A percentile compares a stretch with the other conserved stretches of the same genome.
Evolutionary conservation across 2,329 filamentous ascomycete genomes (phyloP).

Genomic region (Exophiala oligosperma): DNA sequence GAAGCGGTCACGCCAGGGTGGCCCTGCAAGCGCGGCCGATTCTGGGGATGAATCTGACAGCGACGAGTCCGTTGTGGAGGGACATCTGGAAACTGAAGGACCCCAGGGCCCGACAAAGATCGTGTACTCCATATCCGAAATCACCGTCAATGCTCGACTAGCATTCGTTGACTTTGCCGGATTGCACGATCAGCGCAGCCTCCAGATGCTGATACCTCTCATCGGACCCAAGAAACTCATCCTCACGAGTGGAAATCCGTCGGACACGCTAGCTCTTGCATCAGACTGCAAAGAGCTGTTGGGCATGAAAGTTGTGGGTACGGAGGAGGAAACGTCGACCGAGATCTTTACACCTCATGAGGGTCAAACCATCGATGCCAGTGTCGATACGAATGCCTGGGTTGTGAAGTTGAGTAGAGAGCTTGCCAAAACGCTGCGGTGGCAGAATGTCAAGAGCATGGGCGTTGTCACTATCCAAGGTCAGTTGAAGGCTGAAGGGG

Average conservation of each 20-base stretch:
- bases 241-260: conserved; percentile 75
- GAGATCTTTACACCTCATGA: conserved; percentile 80
- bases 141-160: conserved; percentile 72
- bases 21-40: conserved; percentile 28
- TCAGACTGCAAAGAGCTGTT: conserved; percentile 73
- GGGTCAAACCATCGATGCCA: conserved; percentile 79
- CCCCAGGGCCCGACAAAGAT: conserved; percentile 74
- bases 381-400: conserved; percentile 98
- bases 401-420: conserved; percentile 83
- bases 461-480: conserved; percentile 93
- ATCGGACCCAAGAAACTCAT: conserved; percentile 94
- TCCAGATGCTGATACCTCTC: conserved; percentile 91
- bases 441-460: conserved; percentile 89
- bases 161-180: conserved; percentile 90
- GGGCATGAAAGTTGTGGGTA: conserved; percentile 42
- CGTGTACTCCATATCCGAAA: conserved; percentile 60
- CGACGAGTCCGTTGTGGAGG: conserved; percentile 55
- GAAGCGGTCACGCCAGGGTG: conserved; percentile 23
- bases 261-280: conserved; percentile 77
- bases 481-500: conserved; percentile 53
- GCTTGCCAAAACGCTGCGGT: conserved; percentile 82
- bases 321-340: conserved; percentile 48
- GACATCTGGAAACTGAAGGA: conserved; percentile 44
- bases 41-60: conserved; percentile 58
- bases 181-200: conserved; percentile 86